Percentiles rank a stretch among this genome's conserved stretches.
These are phyloP conservation scores for Saprolegnia diclina DNA, from an alignment of 352 stramenopile species.

Conservation along the genomic window DNA sequence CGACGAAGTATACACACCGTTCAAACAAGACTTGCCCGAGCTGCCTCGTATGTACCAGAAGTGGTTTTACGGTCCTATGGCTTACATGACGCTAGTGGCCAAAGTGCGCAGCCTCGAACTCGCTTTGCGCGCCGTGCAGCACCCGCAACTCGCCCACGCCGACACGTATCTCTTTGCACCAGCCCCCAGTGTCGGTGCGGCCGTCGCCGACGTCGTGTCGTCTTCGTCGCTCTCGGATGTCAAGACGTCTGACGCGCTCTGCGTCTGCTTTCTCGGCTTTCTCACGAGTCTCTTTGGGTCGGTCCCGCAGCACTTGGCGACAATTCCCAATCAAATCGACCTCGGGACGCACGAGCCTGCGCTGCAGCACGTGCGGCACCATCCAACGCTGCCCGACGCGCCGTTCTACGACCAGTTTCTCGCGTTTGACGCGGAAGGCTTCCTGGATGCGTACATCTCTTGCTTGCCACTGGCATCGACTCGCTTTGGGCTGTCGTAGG, in stretches of 20 bases:
- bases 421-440: constrained; percentile 23
- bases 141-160: constrained; percentile 35
- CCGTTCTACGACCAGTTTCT: background rate
- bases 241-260: constrained; percentile 29
- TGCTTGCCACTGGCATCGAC: constrained; percentile 31
- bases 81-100: constrained; percentile 31
- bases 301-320: constrained; percentile 54
- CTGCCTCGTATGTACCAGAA: constrained; percentile 44
- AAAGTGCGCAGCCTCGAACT: constrained; percentile 50
- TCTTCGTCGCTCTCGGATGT: background rate
- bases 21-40: constrained; percentile 57
- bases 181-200: background rate
- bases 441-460: constrained; percentile 15
- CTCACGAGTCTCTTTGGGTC: constrained; percentile 61
- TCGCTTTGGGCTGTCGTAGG: constrained; percentile 38
- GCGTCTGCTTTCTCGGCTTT: constrained; percentile 47
- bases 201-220: background rate
- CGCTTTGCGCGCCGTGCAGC: constrained; percentile 37
- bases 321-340: constrained; percentile 33
- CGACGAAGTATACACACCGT: constrained; percentile 61
- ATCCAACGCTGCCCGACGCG: background rate
- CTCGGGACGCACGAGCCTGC: constrained; percentile 12
- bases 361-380: background rate
- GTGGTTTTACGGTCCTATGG: background rate
- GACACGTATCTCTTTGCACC: constrained; percentile 49